phyloP scores from a whole-genome alignment of 2,329 filamentous ascomycete species.

The Pyricularia grisea region DNA sequence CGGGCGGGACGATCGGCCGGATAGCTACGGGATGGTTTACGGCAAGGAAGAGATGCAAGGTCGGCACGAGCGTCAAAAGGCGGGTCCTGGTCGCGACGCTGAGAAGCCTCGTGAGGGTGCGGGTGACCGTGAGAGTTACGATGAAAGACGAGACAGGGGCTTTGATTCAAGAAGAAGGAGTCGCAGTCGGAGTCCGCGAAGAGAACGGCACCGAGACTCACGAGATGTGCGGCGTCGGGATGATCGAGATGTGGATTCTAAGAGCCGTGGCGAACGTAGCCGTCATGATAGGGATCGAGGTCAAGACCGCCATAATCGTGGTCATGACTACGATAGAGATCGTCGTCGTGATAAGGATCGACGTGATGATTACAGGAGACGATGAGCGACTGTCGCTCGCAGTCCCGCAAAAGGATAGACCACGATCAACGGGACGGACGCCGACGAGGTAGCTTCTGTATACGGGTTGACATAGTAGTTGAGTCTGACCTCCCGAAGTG shows the following conservation, averaged over 20 bases:
- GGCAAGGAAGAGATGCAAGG: constrained; percentile 59
- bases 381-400: neutral
- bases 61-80: constrained; percentile 31
- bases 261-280: constrained; percentile 23
- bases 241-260: constrained; percentile 14
- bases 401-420: neutral
- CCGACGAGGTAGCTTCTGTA: neutral
- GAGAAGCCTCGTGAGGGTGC: constrained; percentile 11
- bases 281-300: constrained; percentile 20
- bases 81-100: constrained; percentile 10
- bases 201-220: constrained; percentile 18
- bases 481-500: neutral
- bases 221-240: constrained; percentile 16
- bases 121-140: constrained; percentile 10
- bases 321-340: constrained; percentile 18
- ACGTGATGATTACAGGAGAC: constrained; percentile 6
- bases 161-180: constrained; percentile 26
- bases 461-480: neutral
- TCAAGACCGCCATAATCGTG: constrained; percentile 10
- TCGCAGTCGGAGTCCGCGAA: constrained; percentile 26
- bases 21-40: constrained; percentile 69
- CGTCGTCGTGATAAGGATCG: constrained; percentile 16
- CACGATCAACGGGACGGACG: neutral
- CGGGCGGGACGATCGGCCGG: constrained; percentile 22
- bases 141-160: constrained; percentile 4